Evolutionary conservation across 2,329 filamentous ascomycete genomes (phyloP), one percentile per base, ranked within the genome.

Genomic region (Colletotrichum tofieldiae): DNA sequence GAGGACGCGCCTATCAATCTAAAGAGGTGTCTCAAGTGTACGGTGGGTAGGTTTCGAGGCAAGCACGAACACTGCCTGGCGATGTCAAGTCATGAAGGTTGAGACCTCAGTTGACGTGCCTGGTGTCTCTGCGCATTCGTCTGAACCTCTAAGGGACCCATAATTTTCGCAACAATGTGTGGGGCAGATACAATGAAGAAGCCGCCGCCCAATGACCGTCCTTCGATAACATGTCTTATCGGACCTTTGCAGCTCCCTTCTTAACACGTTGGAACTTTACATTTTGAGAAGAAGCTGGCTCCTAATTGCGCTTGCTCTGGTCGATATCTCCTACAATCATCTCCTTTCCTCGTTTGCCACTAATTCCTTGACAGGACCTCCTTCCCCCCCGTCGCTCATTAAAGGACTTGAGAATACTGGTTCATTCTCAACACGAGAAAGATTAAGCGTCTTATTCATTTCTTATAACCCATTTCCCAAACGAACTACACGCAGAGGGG

Each of bases 241-340:
- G 63, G 18, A 67, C 51, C 73, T 70, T 47, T 20, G 29, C 29
- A 74, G 67, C 72, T 73, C 64, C 29, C 67, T 72, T 74, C 65
- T 74, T 75, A 75, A 75, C 73, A 75, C 73, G 73, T 75, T 75
- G 73, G 73, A 75, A 72, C 73, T 75, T 74, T 69, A 60, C 70
- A 72, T 55, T 70, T 72, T 47, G 39, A 49, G 20, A 37, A 16
- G 37, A 69, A 65, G 69, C 69, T 41, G 59, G 51, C 23, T 71
- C 29, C n/a, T 14, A 58, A n/a, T 69, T 54, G 52, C 65, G 65
- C 58, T 41, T 67, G 55, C 65, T 71, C 39, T 59, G n/a, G 45
- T 67, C 63, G 45, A 49, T 23, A 58, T 61, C 67, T 66, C 26
- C 23, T 32, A 62, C 29, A 37, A n/a, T 26, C 45, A 49, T 43